Evolutionary conservation across 768 basidiomycete species (phyloP).

Genomic region (Termitomyces sp.): DNA sequence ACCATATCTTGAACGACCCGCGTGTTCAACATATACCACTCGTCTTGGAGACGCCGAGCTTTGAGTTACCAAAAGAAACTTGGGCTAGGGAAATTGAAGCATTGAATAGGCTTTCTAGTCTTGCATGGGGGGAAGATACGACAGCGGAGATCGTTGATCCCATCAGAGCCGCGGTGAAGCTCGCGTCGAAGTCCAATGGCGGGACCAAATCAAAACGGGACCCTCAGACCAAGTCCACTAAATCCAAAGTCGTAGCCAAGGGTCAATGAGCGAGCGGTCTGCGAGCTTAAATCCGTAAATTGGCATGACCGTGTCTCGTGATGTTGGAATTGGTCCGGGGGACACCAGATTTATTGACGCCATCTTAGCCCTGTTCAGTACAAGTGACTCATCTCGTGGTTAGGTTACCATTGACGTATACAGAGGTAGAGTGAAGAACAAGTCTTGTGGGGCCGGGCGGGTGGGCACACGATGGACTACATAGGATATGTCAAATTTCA

Average conservation of each 20-base stretch:
- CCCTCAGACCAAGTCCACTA: neutral
- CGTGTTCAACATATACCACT: slow-evolving; percentile 70
- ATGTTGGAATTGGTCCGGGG: neutral
- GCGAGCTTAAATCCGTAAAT: neutral
- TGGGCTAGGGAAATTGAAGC: slow-evolving; percentile 57
- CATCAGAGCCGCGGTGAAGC: neutral
- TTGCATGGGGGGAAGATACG: slow-evolving; percentile 18
- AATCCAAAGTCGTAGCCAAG: neutral
- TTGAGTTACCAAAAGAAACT: slow-evolving; percentile 54
- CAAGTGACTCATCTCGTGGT: too few species aligned
- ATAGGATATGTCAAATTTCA: neutral
- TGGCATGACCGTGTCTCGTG: neutral
- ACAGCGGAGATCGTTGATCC: slow-evolving; percentile 15
- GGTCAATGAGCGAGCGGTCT: neutral
- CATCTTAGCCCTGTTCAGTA: neutral
- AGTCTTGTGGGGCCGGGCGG: too few species aligned
- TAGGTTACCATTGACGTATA: neutral
- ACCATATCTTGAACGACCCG: slow-evolving; percentile 62
- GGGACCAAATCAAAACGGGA: neutral
- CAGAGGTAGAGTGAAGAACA: neutral
- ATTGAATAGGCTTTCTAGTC: slow-evolving; percentile 3
- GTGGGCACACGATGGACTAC: neutral
- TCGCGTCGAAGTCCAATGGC: neutral
- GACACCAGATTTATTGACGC: too few species aligned
- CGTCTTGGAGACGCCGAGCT: slow-evolving; percentile 78